phyloP scores from a whole-genome alignment of 2,329 filamentous ascomycete genomes.

The Alternaria novae-zelandiae region DNA sequence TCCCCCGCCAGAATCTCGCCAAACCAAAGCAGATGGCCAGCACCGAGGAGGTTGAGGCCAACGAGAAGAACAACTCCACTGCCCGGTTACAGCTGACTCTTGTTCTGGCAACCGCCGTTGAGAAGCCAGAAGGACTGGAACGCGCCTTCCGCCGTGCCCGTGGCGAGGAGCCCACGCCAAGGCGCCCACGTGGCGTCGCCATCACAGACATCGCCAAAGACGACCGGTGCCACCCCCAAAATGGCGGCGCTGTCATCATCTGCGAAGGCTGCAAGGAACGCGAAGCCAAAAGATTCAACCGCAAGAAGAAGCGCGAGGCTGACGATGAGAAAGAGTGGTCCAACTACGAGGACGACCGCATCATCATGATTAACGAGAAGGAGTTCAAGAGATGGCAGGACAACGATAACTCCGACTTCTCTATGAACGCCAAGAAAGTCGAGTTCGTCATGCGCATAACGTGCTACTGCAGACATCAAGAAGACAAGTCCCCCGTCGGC shows the following conservation, averaged over 20 bases:
- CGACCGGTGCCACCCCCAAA: constrained; percentile 75
- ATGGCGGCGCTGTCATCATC: constrained; percentile 93
- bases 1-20: constrained; percentile 89
- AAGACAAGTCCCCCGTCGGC: constrained; percentile 77
- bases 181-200: constrained; percentile 45
- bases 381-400: constrained; percentile 46
- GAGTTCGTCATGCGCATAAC: constrained; percentile 94
- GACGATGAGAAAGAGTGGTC: constrained; percentile 88
- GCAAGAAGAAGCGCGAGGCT: constrained; percentile 88
- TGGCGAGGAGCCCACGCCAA: constrained; percentile 48
- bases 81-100: constrained; percentile 52
- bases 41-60: constrained; percentile 71
- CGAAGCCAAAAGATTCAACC: constrained; percentile 86
- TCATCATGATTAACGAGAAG: constrained; percentile 50
- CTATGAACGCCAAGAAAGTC: constrained; percentile 68
- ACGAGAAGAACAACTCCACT: constrained; percentile 68
- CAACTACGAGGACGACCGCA: constrained; percentile 55
- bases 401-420: constrained; percentile 27
- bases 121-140: constrained; percentile 68
- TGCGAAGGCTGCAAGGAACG: constrained; percentile 90
- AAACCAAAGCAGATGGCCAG: constrained; percentile 91
- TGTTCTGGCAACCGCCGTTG: constrained; percentile 92
- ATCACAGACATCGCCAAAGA: constrained; percentile 59
- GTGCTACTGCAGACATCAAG: constrained; percentile 94
- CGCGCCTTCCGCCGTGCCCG: constrained; percentile 71